Evolutionary conservation across 768 basidiomycete species (phyloP), one percentile per base, ranked within the genome.

Genomic region (Phaffia tasmanica): DNA sequence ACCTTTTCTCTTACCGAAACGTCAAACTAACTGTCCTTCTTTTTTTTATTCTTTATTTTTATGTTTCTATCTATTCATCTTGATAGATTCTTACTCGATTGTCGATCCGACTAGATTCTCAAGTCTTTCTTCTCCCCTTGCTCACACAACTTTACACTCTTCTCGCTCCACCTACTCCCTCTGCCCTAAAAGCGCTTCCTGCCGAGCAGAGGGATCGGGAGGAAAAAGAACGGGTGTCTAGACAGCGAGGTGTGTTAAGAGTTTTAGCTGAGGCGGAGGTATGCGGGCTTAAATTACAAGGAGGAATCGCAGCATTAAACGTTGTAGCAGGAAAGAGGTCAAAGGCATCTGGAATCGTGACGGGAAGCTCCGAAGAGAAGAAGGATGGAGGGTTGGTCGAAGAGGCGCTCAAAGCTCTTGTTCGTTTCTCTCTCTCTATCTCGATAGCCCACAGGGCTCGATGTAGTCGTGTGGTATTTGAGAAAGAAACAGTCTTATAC

Each of bases 151-250:
- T 99, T 14, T 65, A 78, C 16, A 60, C 72, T n/a, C 70, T 75
- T 21, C 74, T 81, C 32, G 74, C 77, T 11, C 71, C 76, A n/a
- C 57, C 73, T 0, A 70, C 71, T n/a, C 64, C 69, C 2, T 76
- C 82, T 11, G 71, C 80, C 6, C 80, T 86, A 57, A 80, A 81
- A 9, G 78, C 86, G 4, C 84, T 88, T 1, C 79, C 84, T 16
- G 80, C 81, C 0, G 90, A 91, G 72, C 92, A 91, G 71, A 83
- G 86, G 57, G 95, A 99, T 74, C 94, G 90, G 77, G 95, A 99
- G 69, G 93, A 98, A 70, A 79, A 82, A 58, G 78, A 83, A 11
- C 82, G 95, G 29, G 78, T 99, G 30, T 72, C 82, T 7, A 85
- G 87, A 57, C 92, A 97, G 75, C 82, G 95, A 25, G 89, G 89